Evolutionary conservation across 306 rosid species (phyloP).

Genomic region (Dryas drummondii): DNA sequence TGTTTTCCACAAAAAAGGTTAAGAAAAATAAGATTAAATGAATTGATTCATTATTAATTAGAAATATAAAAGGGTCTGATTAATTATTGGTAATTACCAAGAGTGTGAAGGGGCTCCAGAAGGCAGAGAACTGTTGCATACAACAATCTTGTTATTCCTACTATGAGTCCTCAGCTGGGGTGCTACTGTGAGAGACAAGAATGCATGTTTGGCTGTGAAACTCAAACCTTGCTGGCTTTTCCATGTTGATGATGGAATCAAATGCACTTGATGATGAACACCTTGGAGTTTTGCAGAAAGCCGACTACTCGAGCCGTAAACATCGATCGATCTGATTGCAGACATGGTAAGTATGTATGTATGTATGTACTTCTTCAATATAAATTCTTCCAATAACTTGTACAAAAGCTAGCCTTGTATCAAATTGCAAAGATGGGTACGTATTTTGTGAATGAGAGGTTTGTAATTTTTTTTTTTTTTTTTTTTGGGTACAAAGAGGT

Average conservation of each 20-base stretch:
- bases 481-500: background rate
- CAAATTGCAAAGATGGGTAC: background rate
- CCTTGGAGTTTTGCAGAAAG: background rate
- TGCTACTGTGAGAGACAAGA: background rate
- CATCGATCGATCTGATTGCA: background rate
- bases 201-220: conserved; percentile 10
- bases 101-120: conserved; percentile 27
- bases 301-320: background rate
- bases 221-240: conserved; percentile 2
- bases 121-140: conserved; percentile 13
- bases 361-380: background rate
- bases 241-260: background rate
- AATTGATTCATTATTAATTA: too few species aligned
- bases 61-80: background rate
- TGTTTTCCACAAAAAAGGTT: conserved; percentile 18
- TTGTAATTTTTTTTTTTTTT: too few species aligned
- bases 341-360: background rate
- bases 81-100: conserved; percentile 12
- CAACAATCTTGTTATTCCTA: conserved; percentile 9
- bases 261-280: background rate
- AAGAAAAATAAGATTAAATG: background rate
- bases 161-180: background rate
- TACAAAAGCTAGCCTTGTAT: background rate
- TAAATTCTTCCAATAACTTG: background rate
- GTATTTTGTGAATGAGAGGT: background rate